Base-by-base conservation (phyloP, 108 stramenopile species). In the Skeletonema grethae region DNA sequence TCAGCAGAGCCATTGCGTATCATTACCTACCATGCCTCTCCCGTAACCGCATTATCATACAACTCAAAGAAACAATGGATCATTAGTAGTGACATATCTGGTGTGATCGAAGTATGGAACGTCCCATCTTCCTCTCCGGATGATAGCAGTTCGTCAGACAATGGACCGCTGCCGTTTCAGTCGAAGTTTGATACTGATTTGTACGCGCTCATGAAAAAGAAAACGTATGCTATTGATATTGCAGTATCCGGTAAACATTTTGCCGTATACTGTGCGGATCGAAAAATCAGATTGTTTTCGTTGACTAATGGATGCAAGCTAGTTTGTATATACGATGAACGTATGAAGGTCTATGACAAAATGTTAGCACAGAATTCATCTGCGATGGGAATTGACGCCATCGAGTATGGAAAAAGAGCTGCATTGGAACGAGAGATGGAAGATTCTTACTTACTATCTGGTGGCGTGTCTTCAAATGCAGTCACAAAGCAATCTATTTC, bases 101-200 rank as follows among this genome's bases (percentile, higher is more conserved):
- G 99, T 15, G 83, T 96, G n/a, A 38, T 99, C 9, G 99, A 98
- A 82, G 77, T 95, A 67, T 98, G 97, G 98, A 84, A 90, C 46
- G 63, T 65, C 13, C 45, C 73, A 11, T 28, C 58, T 7, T 63
- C 63, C 16, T 75, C 74, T n/a, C 35, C 70, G 3, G 20, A 24
- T 53, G 25, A 20, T 20, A 25, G 15, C 70, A 77, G 61, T n/a
- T 81, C 41, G 4, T 67, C 59, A 16, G 38, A 32, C 7, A 35
- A 58, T 39, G 58, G 36, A 29, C 76, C 38, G 71, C 76, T 77
- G 72, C 61, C 67, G 8, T 97, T 85, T 67, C 20, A 73, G 53
- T 85, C 86, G 13, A 97, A 97, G 70, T 70, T 94, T 61, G 90
- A 97, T 22, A 99, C 98, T 11, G 94, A 95, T 73, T 73, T 99